These are phyloP conservation scores for Kazachstania viticola DNA, from an alignment of 805 yeast species.

Conservation along the genomic window DNA sequence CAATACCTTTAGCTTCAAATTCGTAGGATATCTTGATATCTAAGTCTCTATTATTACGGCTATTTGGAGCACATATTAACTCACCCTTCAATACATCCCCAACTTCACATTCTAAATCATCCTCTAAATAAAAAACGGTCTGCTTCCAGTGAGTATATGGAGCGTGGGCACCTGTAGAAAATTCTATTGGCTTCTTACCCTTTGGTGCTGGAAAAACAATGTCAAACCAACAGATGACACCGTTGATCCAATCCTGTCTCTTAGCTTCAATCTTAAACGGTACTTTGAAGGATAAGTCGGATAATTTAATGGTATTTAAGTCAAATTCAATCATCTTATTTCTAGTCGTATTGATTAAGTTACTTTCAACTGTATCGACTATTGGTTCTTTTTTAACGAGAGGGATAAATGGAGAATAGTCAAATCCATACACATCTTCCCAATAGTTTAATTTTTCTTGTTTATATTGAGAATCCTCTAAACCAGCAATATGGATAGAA, in stretches of 20 bases:
- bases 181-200: slow-evolving; percentile 48
- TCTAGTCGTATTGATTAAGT: slow-evolving; percentile 63
- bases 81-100: slow-evolving; percentile 70
- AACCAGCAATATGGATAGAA: slow-evolving; percentile 76
- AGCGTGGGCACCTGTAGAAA: slow-evolving; percentile 91
- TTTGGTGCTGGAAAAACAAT: slow-evolving; percentile 61
- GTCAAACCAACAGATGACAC: slow-evolving; percentile 90
- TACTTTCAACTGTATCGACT: slow-evolving; percentile 85
- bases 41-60: slow-evolving; percentile 73
- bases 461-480: slow-evolving; percentile 88
- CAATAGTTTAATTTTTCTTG: slow-evolving; percentile 86
- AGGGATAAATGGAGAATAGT: slow-evolving; percentile 80
- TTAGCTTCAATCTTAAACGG: slow-evolving; percentile 63
- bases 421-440: slow-evolving; percentile 96
- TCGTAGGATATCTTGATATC: slow-evolving; percentile 61
- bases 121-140: slow-evolving; percentile 81
- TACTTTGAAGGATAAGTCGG: slow-evolving; percentile 65
- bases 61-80: slow-evolving; percentile 67
- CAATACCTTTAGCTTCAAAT: slow-evolving; percentile 33
- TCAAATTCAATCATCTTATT: slow-evolving; percentile 69
- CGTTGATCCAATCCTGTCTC: slow-evolving; percentile 76
- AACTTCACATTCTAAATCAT: slow-evolving; percentile 61
- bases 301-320: slow-evolving; percentile 76
- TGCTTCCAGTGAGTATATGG: slow-evolving; percentile 98
- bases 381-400: slow-evolving; percentile 87